Evolutionary conservation across 306 rosid species (phyloP).

Genomic region (Argentina anserina): DNA sequence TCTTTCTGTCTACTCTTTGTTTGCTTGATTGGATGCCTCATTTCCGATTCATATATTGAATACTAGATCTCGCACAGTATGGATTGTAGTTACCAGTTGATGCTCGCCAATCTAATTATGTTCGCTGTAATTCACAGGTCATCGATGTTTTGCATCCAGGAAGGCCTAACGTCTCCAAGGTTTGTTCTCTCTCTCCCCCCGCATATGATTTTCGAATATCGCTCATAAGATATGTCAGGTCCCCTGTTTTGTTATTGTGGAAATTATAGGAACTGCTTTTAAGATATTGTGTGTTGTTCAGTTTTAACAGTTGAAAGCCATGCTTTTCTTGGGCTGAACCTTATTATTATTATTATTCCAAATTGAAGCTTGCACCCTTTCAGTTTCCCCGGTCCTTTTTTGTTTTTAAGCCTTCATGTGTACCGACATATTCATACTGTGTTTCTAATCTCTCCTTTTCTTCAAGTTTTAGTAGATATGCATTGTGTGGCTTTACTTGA

Average conservation of each 20-base stretch:
- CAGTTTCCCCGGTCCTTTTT: background rate
- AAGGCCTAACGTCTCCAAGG: conserved; percentile 78
- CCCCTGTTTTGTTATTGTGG: background rate
- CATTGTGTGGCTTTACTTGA: background rate
- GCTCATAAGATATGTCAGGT: background rate
- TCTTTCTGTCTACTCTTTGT: background rate
- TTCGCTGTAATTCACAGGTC: conserved; percentile 32
- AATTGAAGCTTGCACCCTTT: no score
- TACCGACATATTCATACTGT: background rate
- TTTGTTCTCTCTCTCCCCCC: background rate
- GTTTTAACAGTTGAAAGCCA: background rate
- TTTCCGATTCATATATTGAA: background rate
- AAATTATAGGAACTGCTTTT: background rate
- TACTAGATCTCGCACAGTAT: background rate
- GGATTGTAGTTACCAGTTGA: no score
- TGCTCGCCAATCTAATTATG: background rate
- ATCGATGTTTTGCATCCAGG: conserved; percentile 84
- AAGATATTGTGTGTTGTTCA: background rate
- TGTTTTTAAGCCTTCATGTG: background rate
- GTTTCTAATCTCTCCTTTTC: background rate
- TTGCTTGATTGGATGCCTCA: background rate
- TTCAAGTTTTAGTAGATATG: background rate
- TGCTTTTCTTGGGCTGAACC: no score
- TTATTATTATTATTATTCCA: background rate
- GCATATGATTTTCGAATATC: background rate